These are phyloP conservation scores for Sporobolus alterniflorus DNA, from an alignment of 202 grass and related monocot genomes.

Conservation along the genomic window DNA sequence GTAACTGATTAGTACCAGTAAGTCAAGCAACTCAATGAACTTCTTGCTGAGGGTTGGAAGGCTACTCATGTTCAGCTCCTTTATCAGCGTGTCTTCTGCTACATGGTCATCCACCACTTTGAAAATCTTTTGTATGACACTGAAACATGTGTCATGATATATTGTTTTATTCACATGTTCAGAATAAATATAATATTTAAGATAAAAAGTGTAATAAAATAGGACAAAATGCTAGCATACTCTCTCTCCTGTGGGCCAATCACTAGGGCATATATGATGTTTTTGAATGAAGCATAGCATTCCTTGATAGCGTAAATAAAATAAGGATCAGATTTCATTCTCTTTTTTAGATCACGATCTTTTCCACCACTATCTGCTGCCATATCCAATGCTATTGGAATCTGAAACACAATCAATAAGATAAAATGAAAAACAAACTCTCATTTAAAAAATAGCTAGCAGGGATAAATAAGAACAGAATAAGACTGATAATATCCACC, in stretches of 20 bases:
- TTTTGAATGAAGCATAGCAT: constrained; percentile 94
- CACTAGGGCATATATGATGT: constrained; percentile 78
- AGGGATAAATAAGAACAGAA: constrained; percentile 1
- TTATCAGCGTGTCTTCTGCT: constrained; percentile 38
- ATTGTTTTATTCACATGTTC: background rate
- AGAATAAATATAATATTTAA: constrained; percentile 25
- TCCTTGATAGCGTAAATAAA: constrained; percentile 86
- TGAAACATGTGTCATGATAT: constrained; percentile 42
- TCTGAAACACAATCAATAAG: constrained; percentile 54
- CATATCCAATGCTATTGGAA: constrained; percentile 97
- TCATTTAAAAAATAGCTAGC: constrained; percentile 26
- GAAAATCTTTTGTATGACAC: constrained; percentile 78
- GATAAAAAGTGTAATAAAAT: background rate
- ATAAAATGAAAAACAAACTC: constrained; percentile 18
- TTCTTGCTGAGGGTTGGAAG: constrained; percentile 80
- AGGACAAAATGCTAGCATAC: constrained; percentile 52
- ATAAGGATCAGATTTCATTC: constrained; percentile 73
- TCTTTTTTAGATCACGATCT: constrained; percentile 85
- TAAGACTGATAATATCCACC: constrained; percentile 40
- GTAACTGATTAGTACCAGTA: constrained; percentile 65
- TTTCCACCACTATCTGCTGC: constrained; percentile 89
- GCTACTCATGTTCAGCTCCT: constrained; percentile 63
- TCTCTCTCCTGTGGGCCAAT: constrained; percentile 49
- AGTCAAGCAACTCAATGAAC: constrained; percentile 79
- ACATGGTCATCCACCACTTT: constrained; percentile 62